Evolutionary conservation across 495 filamentous ascomycete species (phyloP), one percentile per base, ranked within the genome.

Genomic region (Xylaria venustula): DNA sequence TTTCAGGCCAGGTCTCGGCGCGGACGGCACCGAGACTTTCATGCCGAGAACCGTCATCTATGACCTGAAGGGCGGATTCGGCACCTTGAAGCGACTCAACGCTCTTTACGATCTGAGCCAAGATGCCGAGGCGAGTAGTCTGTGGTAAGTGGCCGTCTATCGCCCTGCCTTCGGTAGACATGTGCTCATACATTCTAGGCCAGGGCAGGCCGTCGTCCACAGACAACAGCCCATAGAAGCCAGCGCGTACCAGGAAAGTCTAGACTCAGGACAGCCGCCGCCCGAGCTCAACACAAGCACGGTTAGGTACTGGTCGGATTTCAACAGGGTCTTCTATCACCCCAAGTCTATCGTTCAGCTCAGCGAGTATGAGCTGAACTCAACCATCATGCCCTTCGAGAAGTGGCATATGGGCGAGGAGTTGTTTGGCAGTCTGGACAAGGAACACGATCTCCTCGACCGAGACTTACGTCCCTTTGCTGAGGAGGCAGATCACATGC

Each of bases 241-340:
- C 48, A 89, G 83, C 61, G 80, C 85, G 19, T 98, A 96, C 73
- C 90, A 93, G 67, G 80, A 79, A 62, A 87, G 83, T 58, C 86
- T 98, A 32, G 89, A 96, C 62, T 71, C 75, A 58, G 91, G 90
- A 25, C 72, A 85, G 45, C 63, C 78, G 2, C 87, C 90, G 1
- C 77, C 85, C 1, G 75, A 76, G 17, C 82, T 96, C 15, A 88
- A 80, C 2, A 81, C 88, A 0, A 78, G 84, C 30, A 83, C 86
- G 2, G 89, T 98, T 19, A 87, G 90, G 30, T 98, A 91, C 77
- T 98, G 95, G 93, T 96, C 92, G 14, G 94, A 98, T 74, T 98
- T 90, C 74, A 92, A 89, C 63, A 85, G 91, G 26, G 81, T 96
- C 14, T 98, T 87, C 75, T 98, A 91, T 71, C 93, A 99, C 70